These are phyloP conservation scores for Cyclotella baltica DNA, from an alignment of 108 stramenopile species.

Conservation along the genomic window DNA sequence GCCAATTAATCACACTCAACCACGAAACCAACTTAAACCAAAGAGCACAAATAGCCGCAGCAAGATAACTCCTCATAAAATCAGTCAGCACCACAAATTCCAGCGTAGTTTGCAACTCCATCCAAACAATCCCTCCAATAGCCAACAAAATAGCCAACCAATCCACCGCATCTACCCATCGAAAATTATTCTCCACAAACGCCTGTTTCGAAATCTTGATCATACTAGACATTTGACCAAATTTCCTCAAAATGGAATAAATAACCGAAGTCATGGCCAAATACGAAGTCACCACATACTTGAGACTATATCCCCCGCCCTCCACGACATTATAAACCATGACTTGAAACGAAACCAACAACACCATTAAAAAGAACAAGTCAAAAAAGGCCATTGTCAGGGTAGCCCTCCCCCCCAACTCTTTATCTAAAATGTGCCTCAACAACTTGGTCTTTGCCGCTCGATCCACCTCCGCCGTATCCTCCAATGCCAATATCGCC, in stretches of 20 bases:
- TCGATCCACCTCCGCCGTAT: conserved; percentile 51
- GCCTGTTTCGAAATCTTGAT: conserved; percentile 56
- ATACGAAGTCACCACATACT: conserved; percentile 43
- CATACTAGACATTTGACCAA: conserved; percentile 57
- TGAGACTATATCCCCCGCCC: conserved; percentile 21
- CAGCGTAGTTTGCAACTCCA: conserved; percentile 40
- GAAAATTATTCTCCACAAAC: conserved; percentile 55
- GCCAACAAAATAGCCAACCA: conserved; percentile 51
- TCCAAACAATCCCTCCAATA: conserved; percentile 51
- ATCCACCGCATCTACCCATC: conserved; percentile 53
- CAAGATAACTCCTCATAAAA: conserved; percentile 59
- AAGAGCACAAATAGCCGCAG: conserved; percentile 48
- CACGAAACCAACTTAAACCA: conserved; percentile 55
- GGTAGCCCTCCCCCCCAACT: conserved; percentile 47
- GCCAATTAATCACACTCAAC: conserved; percentile 62
- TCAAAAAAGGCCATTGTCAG: conserved; percentile 58
- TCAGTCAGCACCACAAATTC: conserved; percentile 43
- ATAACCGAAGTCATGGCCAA: conserved; percentile 51
- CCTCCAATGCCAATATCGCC: conserved; percentile 52
- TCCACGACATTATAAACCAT: conserved; percentile 53
- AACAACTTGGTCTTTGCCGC: conserved; percentile 52
- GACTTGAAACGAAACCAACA: conserved; percentile 56
- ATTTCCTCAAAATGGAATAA: conserved; percentile 50
- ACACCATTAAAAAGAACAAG: conserved; percentile 44
- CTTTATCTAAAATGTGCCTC: conserved; percentile 54